phyloP scores from a whole-genome alignment of 2,329 filamentous ascomycete species.

The Claviceps sp. region DNA sequence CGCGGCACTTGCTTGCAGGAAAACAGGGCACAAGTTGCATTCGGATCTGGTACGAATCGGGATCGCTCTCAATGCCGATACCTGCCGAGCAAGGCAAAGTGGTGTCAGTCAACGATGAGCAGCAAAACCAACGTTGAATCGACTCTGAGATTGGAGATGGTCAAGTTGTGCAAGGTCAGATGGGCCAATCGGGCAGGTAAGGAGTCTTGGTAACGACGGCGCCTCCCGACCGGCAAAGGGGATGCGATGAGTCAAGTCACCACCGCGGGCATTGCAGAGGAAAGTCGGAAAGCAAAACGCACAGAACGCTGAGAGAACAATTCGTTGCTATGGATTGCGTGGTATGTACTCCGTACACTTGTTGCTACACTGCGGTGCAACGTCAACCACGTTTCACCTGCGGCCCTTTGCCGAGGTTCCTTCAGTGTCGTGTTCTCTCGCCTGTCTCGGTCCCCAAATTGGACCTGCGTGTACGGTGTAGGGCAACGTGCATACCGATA shows the following conservation, averaged over 20 bases:
- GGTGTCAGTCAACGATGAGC: not conserved
- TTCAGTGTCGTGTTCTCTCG: not conserved
- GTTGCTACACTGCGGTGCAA: constrained; percentile 5
- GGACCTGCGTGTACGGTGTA: not conserved
- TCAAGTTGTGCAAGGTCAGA: no score
- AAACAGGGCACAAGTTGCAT: not conserved
- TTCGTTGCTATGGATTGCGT: not conserved
- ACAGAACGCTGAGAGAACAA: not conserved
- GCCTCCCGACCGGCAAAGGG: no score
- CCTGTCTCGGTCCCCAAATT: not conserved
- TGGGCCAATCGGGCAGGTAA: no score
- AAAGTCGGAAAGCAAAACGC: not conserved
- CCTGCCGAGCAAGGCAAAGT: not conserved
- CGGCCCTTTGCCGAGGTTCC: not conserved
- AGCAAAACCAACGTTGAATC: no score
- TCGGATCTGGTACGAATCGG: not conserved
- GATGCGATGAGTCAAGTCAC: no score
- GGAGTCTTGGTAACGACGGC: no score
- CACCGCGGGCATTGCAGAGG: not conserved
- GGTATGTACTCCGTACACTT: not conserved
- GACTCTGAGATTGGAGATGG: no score
- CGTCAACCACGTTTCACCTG: constrained; percentile 8
- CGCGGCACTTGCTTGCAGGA: not conserved
- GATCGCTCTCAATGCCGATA: not conserved
- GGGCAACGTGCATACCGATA: not conserved